Evolutionary conservation across 768 basidiomycete species (phyloP).

Genomic region (Lactarius hengduanensis): DNA sequence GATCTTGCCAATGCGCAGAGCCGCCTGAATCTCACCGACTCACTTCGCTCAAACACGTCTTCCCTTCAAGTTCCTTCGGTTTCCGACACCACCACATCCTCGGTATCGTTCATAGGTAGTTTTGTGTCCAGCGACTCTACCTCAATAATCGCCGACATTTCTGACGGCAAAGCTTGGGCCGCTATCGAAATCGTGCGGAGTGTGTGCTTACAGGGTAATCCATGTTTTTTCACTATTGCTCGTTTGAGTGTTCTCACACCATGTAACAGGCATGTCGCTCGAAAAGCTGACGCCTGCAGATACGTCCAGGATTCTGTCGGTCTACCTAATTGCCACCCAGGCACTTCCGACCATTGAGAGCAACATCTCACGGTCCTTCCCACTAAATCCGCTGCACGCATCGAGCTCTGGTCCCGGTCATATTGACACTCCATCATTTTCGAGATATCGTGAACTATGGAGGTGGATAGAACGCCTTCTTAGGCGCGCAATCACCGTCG

Average conservation of each 20-base stretch:
- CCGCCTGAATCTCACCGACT: conserved; percentile 48
- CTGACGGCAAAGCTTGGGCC: conserved; percentile 71
- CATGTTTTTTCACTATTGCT: background rate
- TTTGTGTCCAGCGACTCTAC: conserved; percentile 45
- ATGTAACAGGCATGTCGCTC: conserved; percentile 64
- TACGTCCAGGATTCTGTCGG: conserved; percentile 50
- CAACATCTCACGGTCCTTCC: conserved; percentile 41
- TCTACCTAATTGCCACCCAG: conserved; percentile 55
- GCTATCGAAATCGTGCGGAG: conserved; percentile 73
- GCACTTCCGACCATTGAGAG: conserved; percentile 50
- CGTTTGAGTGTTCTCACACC: conserved; percentile 5
- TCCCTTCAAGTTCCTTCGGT: conserved; percentile 40
- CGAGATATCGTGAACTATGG: conserved; percentile 77
- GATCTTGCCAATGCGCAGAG: conserved; percentile 53
- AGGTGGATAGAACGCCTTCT: conserved; percentile 80
- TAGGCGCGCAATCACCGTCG: conserved; percentile 74
- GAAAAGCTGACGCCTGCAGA: conserved; percentile 57
- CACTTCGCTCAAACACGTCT: conserved; percentile 43
- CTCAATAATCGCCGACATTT: conserved; percentile 50
- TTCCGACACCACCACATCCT: conserved; percentile 40
- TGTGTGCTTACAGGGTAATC: conserved; percentile 72
- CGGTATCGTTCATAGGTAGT: conserved; percentile 48
- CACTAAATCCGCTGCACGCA: conserved; percentile 35
- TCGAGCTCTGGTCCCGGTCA: conserved; percentile 36
- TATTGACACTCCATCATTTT: conserved; percentile 55